Base-by-base conservation (phyloP, 495 filamentous ascomycete genomes). In the Barbatosphaeria neglecta region DNA sequence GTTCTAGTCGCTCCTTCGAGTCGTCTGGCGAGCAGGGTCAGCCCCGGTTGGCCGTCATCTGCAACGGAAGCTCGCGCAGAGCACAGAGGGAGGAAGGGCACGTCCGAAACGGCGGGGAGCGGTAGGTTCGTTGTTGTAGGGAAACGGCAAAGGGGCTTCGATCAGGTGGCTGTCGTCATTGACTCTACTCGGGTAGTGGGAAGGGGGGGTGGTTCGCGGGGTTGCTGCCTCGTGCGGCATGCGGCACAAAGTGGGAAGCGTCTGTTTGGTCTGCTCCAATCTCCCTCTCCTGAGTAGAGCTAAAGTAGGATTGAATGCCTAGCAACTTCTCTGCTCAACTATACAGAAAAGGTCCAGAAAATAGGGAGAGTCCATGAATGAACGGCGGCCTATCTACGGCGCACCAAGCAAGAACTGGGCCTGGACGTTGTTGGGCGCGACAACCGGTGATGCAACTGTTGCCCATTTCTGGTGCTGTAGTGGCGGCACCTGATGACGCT, bases 21-120 rank as follows among this genome's bases (percentile, higher is more conserved):
- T 42, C 41, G 31, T 61, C 50, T 63, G 66, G 54, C 33, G 52
- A 19, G 44, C 20, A 22, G 19, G 47, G 41, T 51, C 48, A n/a
- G n/a, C n/a, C n/a, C n/a, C n/a, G n/a, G n/a, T n/a, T n/a, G n/a
- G n/a, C n/a, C n/a, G n/a, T n/a, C n/a, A n/a, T 20, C 19, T 4
- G 23, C 17, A 8, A 23, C 37, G 15, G 22, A 17, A 22, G 33
- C 18, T 19, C 25, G 39, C 13, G 31, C 27, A 17, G 11, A 35
- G 31, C 31, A n/a, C n/a, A 35, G 13, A 35, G 4, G 13, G 13
- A 35, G 31, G 31, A 35, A n/a, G 9, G 11, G n/a, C n/a, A n/a
- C 31, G 31, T 35, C 16, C 31, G 31, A 16, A 5, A 35, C 16
- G 11, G 31, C 13, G 13, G 7, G 13, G 31, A 15, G 31, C 13